These are phyloP conservation scores for Backusella morwellensis DNA, from an alignment of 192 early-diverging fungal genomes.

Conservation along the genomic window DNA sequence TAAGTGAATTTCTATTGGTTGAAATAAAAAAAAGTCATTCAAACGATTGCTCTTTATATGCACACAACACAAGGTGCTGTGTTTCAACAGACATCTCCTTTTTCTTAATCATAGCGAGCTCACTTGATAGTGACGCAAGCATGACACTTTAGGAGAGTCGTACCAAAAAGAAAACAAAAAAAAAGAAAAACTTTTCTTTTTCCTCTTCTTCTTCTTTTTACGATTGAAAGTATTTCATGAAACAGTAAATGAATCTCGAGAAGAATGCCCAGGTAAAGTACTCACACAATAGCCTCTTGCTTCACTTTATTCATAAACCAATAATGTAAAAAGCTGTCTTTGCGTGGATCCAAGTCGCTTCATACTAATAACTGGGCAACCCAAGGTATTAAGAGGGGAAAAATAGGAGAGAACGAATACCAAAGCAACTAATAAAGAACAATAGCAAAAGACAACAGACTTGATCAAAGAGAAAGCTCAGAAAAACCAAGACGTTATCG, in stretches of 20 bases:
- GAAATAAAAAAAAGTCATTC: neutral
- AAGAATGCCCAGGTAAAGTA: conserved; percentile 15
- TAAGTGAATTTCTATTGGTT: neutral
- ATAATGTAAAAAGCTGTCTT: conserved; percentile 12
- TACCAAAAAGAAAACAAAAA: no score
- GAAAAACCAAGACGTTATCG: neutral
- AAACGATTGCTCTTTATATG: neutral
- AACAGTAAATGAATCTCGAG: conserved; percentile 27
- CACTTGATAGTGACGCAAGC: neutral
- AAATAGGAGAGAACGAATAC: neutral
- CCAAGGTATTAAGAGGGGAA: neutral
- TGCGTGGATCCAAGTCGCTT: conserved; percentile 9
- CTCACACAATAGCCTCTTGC: neutral
- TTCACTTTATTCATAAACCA: neutral
- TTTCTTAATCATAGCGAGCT: neutral
- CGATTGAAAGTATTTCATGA: conserved; percentile 11
- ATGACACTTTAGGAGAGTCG: neutral
- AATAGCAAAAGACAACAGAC: neutral
- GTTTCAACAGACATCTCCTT: neutral
- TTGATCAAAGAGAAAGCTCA: neutral
- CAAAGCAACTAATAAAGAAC: neutral
- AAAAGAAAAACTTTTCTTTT: neutral
- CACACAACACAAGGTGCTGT: neutral
- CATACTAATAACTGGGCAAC: conserved; percentile 7
- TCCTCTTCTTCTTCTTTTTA: neutral